Evolutionary conservation across 805 yeast genomes (phyloP).

Genomic region (Clavispora fructus): DNA sequence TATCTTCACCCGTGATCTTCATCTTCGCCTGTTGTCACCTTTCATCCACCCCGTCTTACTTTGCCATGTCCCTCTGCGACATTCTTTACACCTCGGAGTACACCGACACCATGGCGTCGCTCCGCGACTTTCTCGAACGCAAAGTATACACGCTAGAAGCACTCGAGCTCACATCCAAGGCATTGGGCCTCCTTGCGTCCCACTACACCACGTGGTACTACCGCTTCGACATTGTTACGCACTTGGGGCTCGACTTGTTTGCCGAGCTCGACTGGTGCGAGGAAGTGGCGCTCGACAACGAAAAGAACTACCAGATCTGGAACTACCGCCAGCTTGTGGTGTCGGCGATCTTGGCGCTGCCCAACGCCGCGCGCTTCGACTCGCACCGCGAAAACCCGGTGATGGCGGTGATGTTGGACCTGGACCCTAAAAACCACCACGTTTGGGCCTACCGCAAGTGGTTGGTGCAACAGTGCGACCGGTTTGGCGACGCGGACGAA

Average conservation of each 20-base stretch:
- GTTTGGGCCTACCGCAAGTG: conserved; percentile 93
- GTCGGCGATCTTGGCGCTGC: conserved; percentile 21
- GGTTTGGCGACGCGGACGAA: conserved; percentile 45
- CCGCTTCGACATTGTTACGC: conserved; percentile 47
- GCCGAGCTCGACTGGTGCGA: conserved; percentile 79
- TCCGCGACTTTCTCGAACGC: conserved; percentile 52
- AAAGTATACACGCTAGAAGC: conserved; percentile 72
- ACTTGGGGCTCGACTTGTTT: conserved; percentile 32
- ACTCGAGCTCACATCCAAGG: conserved; percentile 54
- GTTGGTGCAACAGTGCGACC: conserved; percentile 56
- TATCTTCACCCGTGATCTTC: too few relatives aligned
- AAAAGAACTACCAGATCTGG: conserved; percentile 97
- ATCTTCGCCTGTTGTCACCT: too few relatives aligned
- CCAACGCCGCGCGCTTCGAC: conserved; percentile 21
- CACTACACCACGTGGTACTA: conserved; percentile 90
- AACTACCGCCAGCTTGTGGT: conserved; percentile 75
- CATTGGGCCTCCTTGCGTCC: conserved; percentile 71
- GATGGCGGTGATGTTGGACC: conserved; percentile 60
- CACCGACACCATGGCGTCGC: conserved; percentile 50
- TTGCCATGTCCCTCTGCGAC: conserved; percentile 41
- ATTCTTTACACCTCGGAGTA: conserved; percentile 74
- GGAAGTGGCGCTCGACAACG: conserved; percentile 62
- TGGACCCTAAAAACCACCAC: conserved; percentile 88
- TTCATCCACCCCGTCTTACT: too few relatives aligned
- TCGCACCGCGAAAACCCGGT: conserved; percentile 60